These are phyloP conservation scores for Aspergillus steynii DNA, from an alignment of 495 filamentous ascomycete species.

Conservation along the genomic window DNA sequence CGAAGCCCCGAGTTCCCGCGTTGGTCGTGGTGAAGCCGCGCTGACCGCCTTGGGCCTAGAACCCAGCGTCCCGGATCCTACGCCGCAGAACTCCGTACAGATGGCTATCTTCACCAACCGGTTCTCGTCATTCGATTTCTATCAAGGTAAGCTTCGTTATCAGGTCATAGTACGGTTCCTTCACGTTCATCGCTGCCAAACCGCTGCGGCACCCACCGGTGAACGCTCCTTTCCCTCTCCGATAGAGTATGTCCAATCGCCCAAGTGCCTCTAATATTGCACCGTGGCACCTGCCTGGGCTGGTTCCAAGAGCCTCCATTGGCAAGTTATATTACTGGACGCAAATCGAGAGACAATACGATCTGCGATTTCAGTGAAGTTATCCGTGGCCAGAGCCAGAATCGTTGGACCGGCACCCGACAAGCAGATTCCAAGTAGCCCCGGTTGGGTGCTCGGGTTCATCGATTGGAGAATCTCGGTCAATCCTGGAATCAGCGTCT, in stretches of 20 bases:
- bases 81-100: no score
- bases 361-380: constrained; percentile 81
- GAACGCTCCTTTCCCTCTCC: neutral
- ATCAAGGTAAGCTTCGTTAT: no score
- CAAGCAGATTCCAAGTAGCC: constrained; percentile 87
- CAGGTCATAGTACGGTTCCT: no score
- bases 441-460: constrained; percentile 79
- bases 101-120: no score
- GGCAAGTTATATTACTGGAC: constrained; percentile 69
- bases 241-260: neutral
- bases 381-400: constrained; percentile 82
- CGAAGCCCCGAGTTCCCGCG: neutral
- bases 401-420: constrained; percentile 95
- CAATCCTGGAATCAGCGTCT: constrained; percentile 84
- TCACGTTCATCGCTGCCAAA: neutral
- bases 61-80: neutral
- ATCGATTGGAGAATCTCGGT: constrained; percentile 86
- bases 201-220: neutral
- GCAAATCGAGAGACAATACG: constrained; percentile 69
- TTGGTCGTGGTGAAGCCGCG: neutral
- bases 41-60: constrained; percentile 1
- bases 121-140: no score
- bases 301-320: constrained; percentile 85
- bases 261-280: constrained; percentile 9
- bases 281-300: constrained; percentile 81